Evolutionary conservation across 2,329 filamentous ascomycete species (phyloP), one percentile per base, ranked within the genome.

Genomic region (Cephalotrichum gorgonifer): DNA sequence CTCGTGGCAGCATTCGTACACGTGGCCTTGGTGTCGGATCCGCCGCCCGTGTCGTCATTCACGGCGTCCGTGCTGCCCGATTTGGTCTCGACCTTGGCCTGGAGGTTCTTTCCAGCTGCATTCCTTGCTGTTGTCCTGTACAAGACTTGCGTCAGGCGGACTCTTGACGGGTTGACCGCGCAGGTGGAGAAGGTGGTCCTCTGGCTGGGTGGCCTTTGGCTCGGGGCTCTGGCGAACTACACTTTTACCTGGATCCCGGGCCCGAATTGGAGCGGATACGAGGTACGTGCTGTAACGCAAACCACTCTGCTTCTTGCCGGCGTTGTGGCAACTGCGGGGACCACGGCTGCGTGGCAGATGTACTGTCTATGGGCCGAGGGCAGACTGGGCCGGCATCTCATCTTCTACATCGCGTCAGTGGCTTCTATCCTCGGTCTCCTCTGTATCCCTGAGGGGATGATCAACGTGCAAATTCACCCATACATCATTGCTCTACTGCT

Each of bases 211-310:
- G 75, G 78, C 6, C 79, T 80, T 48, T 89, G 86, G 77, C 70
- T 88, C 27, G 85, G 83, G 20, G 78, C 82, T 1, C 62, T 89
- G 52, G 85, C 85, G 60, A 88, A 88, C 63, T 84, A 87, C 60
- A 88, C 85, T 0, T 81, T 88, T 57, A 81, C 85, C 51, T 76
- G 79, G 63, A 87, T 88, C 50, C 85, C 85, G 0, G 80, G 88
- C 44, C 74, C 83, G 57, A 78, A 85, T 14, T 68, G 88, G 4
- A 88, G 83, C 1, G 76, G 79, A 1, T 79, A 85, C 58, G 85
- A 88, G 59, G 73, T 89, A 48, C 64, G 78, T 49, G 73, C 79
- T 45, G 83, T 88, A 57, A 83, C 85, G 0, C 84, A 83, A 12
- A 84, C 83, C 1, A 74, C 82, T 17, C 66, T 79, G 2, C 83